Conservation (phyloP, 2,329 filamentous ascomycete genomes). For the Pleoardoris graminearum region DNA sequence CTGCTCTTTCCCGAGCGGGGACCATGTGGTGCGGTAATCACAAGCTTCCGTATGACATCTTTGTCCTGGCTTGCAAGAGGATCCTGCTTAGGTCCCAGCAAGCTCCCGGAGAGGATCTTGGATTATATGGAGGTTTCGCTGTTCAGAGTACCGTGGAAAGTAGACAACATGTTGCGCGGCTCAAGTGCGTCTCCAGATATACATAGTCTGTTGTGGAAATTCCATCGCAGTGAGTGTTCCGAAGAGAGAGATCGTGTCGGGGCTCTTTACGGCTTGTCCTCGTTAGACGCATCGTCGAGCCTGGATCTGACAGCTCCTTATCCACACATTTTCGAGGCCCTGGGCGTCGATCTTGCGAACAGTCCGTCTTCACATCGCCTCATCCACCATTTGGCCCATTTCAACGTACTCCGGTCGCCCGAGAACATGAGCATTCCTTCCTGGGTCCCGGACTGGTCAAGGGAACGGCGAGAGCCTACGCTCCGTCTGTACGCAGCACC, state of each 20-base stretch:
- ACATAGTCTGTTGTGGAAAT: background rate
- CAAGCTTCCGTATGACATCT: background rate
- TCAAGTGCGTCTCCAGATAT: background rate
- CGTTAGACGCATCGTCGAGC: background rate
- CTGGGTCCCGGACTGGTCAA: slow-evolving; percentile 4
- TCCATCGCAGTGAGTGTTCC: background rate
- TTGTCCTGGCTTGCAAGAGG: background rate
- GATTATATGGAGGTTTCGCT: background rate
- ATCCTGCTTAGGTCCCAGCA: background rate
- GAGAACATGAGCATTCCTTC: background rate
- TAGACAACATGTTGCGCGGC: background rate
- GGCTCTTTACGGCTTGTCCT: background rate
- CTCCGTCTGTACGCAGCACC: background rate
- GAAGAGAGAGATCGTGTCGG: background rate
- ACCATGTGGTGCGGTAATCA: background rate
- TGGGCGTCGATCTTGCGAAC: background rate
- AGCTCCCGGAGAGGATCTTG: background rate
- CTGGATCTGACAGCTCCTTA: background rate
- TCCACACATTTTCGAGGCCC: background rate
- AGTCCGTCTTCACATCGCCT: background rate
- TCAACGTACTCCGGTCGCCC: background rate
- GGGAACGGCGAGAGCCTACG: background rate
- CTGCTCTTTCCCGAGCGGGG: background rate
- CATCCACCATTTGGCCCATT: background rate
- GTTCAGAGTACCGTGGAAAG: background rate